Conservation (phyloP, 805 yeast species). For the Schwanniomyces occidentalis region DNA sequence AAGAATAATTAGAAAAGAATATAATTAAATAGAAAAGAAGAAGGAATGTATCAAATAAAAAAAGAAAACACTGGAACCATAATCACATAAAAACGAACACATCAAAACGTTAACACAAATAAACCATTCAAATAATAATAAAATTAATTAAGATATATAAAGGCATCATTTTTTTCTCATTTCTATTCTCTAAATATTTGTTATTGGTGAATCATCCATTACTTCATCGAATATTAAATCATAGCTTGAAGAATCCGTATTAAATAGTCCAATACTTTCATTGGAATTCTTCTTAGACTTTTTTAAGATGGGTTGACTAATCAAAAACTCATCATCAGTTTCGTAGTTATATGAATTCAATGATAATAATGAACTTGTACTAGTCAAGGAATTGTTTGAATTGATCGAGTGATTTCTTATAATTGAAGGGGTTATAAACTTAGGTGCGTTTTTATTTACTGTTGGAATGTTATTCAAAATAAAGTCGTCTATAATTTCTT, state of each 20-base stretch:
- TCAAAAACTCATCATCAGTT: slow-evolving; percentile 9
- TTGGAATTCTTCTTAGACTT: slow-evolving; percentile 3
- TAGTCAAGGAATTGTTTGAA: slow-evolving; percentile 17
- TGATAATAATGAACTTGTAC: slow-evolving; percentile 37
- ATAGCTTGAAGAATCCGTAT: slow-evolving; percentile 15
- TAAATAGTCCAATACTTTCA: slow-evolving; percentile 2
- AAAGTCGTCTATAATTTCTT: slow-evolving; percentile 42
- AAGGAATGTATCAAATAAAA: neutral
- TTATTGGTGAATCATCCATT: slow-evolving; percentile 22
- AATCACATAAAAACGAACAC: slow-evolving; percentile 3
- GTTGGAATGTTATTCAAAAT: slow-evolving; percentile 37
- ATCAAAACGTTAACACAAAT: too few relatives aligned
- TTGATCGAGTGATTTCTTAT: slow-evolving; percentile 8
- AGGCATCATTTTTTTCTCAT: neutral
- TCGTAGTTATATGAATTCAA: slow-evolving; percentile 29
- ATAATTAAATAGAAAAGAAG: too few relatives aligned
- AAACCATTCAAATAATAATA: too few relatives aligned
- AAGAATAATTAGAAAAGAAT: too few relatives aligned
- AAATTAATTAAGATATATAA: too few relatives aligned
- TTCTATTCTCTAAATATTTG: slow-evolving; percentile 18
- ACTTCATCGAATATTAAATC: slow-evolving; percentile 30
- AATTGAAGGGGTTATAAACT: slow-evolving; percentile 13
- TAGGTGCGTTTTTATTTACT: slow-evolving; percentile 5
- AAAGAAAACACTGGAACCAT: slow-evolving; percentile 3
- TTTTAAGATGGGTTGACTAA: slow-evolving; percentile 4